These are phyloP conservation scores for Exserohilum rostratum DNA, from an alignment of 2,329 filamentous ascomycete genomes.

Conservation along the genomic window DNA sequence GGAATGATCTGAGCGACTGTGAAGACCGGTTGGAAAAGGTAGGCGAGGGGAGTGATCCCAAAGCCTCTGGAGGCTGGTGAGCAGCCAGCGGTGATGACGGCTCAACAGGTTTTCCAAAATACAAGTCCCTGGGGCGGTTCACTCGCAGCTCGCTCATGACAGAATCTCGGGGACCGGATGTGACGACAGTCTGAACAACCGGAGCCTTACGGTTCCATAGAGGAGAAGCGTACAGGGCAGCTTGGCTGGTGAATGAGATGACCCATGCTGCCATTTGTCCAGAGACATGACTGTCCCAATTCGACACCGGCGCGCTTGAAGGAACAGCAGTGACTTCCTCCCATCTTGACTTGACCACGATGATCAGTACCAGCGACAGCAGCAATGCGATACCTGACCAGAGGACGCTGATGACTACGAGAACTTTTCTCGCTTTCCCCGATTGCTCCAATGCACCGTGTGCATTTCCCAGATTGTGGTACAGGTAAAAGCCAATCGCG, in stretches of 20 bases:
- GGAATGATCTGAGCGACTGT: conserved; percentile 44
- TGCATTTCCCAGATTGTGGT: conserved; percentile 39
- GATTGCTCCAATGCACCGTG: conserved; percentile 30
- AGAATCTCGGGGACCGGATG: conserved; percentile 42
- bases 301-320: conserved; percentile 19
- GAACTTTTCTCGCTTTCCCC: conserved; percentile 19
- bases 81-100: conserved; percentile 34
- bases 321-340: conserved; percentile 21
- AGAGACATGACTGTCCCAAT: conserved; percentile 37
- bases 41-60: conserved; percentile 41
- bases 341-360: conserved; percentile 34
- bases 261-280: conserved; percentile 47
- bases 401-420: conserved; percentile 30
- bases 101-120: conserved; percentile 29
- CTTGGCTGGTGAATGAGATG: conserved; percentile 39
- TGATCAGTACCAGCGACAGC: conserved; percentile 35
- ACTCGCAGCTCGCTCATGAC: conserved; percentile 45
- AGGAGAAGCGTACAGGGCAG: conserved; percentile 36
- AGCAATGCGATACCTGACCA: conserved; percentile 33
- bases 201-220: conserved; percentile 32
- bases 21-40: conserved; percentile 46
- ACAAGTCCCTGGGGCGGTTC: conserved; percentile 32
- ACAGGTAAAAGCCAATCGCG: conserved; percentile 36
- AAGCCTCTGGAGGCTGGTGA: conserved; percentile 4
- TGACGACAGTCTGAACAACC: conserved; percentile 24